Conservation (phyloP, 2,329 filamentous ascomycete species). For the Colletotrichum paranaense region DNA sequence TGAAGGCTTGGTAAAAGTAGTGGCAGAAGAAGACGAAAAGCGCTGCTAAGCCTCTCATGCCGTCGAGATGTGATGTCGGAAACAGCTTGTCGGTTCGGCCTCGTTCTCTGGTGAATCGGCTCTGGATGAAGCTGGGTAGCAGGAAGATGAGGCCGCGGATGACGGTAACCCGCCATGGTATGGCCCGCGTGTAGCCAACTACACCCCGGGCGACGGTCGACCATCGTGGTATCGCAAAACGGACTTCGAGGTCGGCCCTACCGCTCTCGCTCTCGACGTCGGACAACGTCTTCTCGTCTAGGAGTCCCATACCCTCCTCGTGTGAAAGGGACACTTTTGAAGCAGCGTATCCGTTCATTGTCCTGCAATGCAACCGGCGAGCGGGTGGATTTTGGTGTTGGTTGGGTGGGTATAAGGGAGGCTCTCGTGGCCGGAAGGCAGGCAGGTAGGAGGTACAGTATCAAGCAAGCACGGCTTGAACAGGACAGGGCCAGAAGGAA, state of each 20-base stretch:
- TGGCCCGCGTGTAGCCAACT: constrained; percentile 42
- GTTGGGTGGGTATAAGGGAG: not conserved
- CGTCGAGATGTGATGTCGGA: constrained; percentile 68
- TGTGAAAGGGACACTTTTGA: constrained; percentile 48
- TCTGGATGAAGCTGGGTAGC: constrained; percentile 64
- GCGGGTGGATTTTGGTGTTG: not conserved
- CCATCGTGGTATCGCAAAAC: constrained; percentile 47
- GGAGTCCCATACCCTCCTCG: constrained; percentile 58
- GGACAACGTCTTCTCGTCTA: constrained; percentile 56
- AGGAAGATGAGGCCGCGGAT: constrained; percentile 57
- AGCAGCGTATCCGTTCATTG: constrained; percentile 54
- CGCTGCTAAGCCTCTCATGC: constrained; percentile 67
- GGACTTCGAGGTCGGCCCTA: constrained; percentile 50
- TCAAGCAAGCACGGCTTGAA: not conserved
- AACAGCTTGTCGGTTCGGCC: constrained; percentile 54
- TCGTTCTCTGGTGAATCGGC: constrained; percentile 53
- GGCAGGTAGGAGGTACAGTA: constrained; percentile 1
- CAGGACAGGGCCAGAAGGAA: constrained; percentile 20
- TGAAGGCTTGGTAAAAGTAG: constrained; percentile 64
- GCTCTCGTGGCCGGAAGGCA: constrained; percentile 1
- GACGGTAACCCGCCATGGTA: constrained; percentile 51
- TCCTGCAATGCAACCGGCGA: constrained; percentile 41
- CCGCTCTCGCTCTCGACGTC: constrained; percentile 57
- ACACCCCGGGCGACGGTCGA: constrained; percentile 43
- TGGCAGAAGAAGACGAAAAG: constrained; percentile 69